These are phyloP conservation scores for Cerioporus squamosus DNA, from an alignment of 1,284 basidiomycete genomes.

Conservation along the genomic window DNA sequence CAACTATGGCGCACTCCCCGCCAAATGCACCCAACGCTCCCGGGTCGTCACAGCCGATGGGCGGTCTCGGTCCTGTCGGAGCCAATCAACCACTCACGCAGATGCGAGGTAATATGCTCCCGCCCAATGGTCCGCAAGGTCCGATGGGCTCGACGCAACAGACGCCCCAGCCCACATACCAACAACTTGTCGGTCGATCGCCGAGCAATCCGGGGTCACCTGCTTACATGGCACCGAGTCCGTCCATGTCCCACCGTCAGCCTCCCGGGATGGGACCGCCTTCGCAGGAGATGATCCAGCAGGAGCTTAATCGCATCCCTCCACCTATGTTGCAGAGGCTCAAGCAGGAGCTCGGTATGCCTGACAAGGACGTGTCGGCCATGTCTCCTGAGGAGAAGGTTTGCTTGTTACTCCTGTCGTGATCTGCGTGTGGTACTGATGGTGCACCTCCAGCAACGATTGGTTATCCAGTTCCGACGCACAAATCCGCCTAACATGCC, in stretches of 20 bases:
- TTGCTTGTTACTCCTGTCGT: slow-evolving; percentile 15
- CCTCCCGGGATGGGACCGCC: slow-evolving; percentile 33
- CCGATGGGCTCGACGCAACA: slow-evolving; percentile 39
- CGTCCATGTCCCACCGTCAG: slow-evolving; percentile 53
- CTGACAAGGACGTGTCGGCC: slow-evolving; percentile 50
- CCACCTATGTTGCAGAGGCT: slow-evolving; percentile 36
- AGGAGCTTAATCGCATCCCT: slow-evolving; percentile 46
- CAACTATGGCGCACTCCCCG: slow-evolving; percentile 46
- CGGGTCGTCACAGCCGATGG: slow-evolving; percentile 31
- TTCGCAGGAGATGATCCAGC: slow-evolving; percentile 18
- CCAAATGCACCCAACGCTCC: slow-evolving; percentile 42
- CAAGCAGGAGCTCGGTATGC: slow-evolving; percentile 51
- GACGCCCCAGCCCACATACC: slow-evolving; percentile 43
- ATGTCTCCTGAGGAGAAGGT: slow-evolving; percentile 64
- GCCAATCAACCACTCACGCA: slow-evolving; percentile 45
- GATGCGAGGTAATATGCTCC: slow-evolving; percentile 55
- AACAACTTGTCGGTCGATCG: slow-evolving; percentile 45
- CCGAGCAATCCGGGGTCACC: slow-evolving; percentile 63
- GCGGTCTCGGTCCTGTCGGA: slow-evolving; percentile 53
- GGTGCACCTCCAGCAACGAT: slow-evolving; percentile 36
- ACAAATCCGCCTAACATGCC: slow-evolving; percentile 18
- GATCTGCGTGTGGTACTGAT: slow-evolving; percentile 15
- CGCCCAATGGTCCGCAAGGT: slow-evolving; percentile 46
- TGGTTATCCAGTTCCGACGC: slow-evolving; percentile 35
- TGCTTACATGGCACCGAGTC: slow-evolving; percentile 55